phyloP scores from a whole-genome alignment of 2,329 filamentous ascomycete genomes.

The Stagonosporopsis cucurbitacearum region DNA sequence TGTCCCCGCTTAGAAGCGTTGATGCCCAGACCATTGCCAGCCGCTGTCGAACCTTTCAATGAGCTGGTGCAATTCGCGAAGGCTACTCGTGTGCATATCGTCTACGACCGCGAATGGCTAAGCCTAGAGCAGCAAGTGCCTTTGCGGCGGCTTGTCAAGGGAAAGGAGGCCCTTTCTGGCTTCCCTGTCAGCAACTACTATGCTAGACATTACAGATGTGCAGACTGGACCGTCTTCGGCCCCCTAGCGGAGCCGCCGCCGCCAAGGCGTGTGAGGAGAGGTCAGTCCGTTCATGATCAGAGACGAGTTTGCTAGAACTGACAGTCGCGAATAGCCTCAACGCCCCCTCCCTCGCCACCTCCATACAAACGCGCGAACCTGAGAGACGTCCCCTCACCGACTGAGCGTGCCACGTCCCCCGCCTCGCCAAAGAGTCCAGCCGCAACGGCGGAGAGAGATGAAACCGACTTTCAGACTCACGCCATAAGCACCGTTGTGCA shows the following conservation, averaged over 20 bases:
- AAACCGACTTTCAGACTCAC: background rate
- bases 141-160: background rate
- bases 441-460: background rate
- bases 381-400: background rate
- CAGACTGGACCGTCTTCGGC: constrained; percentile 2
- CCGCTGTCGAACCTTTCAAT: background rate
- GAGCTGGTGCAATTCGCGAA: background rate
- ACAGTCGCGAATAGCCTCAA: background rate
- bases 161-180: background rate
- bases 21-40: background rate
- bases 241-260: background rate
- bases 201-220: background rate
- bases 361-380: background rate
- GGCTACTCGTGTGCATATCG: background rate
- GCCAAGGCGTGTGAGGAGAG: background rate
- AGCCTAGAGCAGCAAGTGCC: background rate
- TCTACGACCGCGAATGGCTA: constrained; percentile 2
- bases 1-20: background rate
- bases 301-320: background rate
- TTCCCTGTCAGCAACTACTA: background rate
- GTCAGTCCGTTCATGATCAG: background rate
- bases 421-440: background rate
- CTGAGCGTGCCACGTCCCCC: background rate
- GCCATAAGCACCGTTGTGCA: background rate
- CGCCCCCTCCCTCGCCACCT: background rate